These are phyloP conservation scores for Hymenoscyphus scutula DNA, from an alignment of 2,329 filamentous ascomycete genomes.

Conservation along the genomic window DNA sequence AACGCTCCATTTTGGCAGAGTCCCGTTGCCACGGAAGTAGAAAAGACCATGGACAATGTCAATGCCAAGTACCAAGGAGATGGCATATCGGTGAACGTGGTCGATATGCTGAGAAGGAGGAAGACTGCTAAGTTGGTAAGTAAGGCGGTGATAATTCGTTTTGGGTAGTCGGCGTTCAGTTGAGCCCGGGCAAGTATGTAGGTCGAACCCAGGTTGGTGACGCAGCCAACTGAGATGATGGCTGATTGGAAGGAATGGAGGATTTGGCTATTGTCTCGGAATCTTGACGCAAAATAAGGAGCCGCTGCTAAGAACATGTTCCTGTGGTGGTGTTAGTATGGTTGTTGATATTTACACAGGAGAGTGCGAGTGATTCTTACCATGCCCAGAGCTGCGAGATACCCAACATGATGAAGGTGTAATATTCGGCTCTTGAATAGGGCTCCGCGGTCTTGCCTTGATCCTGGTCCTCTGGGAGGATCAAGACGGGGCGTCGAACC, in stretches of 20 bases:
- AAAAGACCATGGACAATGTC: constrained; percentile 75
- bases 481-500: constrained; percentile 22
- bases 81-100: constrained; percentile 62
- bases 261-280: constrained; percentile 68
- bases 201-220: constrained; percentile 77
- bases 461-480: constrained; percentile 15
- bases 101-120: constrained; percentile 75
- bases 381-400: constrained; percentile 97
- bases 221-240: constrained; percentile 80
- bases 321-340: constrained; percentile 49
- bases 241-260: constrained; percentile 83
- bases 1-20: constrained; percentile 93
- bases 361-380: constrained; percentile 48
- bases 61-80: constrained; percentile 74
- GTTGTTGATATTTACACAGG: neutral
- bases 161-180: constrained; percentile 79
- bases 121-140: constrained; percentile 77
- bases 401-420: constrained; percentile 79
- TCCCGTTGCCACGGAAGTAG: constrained; percentile 76
- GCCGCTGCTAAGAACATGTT: constrained; percentile 98
- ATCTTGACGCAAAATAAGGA: constrained; percentile 86
- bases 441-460: constrained; percentile 32
- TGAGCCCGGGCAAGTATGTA: constrained; percentile 78
- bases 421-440: constrained; percentile 87
- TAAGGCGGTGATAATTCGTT: constrained; percentile 76